Percentiles rank a stretch among this genome's conserved stretches.
phyloP scores from a whole-genome alignment of 1,284 basidiomycete species.

The Ceratobasidium sp. region DNA sequence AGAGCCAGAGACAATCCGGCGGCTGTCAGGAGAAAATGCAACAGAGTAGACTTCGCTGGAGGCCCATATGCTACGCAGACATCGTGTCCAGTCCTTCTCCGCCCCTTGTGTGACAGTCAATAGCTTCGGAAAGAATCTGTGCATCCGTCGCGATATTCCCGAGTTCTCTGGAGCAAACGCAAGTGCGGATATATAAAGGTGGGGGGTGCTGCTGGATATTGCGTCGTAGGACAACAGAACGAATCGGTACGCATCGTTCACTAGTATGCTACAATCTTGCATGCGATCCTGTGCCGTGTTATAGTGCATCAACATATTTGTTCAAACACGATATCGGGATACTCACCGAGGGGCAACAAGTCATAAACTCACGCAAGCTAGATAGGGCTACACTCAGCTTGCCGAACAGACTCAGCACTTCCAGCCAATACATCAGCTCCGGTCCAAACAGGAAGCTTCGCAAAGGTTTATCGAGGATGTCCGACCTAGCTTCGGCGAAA shows the following conservation, averaged over 20 bases:
- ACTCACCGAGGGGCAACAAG: not conserved
- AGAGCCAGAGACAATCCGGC: not conserved
- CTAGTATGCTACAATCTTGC: not conserved
- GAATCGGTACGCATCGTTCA: not conserved
- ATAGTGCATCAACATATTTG: too few relatives aligned
- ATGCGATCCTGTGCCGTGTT: too few relatives aligned
- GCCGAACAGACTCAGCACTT: conserved; percentile 28
- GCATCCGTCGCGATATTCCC: not conserved
- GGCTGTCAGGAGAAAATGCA: not conserved
- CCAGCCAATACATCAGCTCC: conserved; percentile 32
- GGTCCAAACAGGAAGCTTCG: not conserved
- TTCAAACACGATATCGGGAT: too few relatives aligned
- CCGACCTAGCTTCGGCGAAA: not conserved
- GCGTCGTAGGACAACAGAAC: not conserved
- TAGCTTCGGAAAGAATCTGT: not conserved
- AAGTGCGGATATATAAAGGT: conserved; percentile 11
- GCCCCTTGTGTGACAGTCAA: not conserved
- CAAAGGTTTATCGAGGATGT: not conserved
- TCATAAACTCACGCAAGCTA: not conserved
- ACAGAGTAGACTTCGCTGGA: not conserved
- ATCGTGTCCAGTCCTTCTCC: not conserved
- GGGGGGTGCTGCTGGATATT: not conserved
- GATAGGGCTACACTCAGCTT: conserved; percentile 5
- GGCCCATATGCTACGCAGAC: not conserved
- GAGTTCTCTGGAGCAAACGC: not conserved